Conservation (phyloP, 352 stramenopile genomes). For the Globisporangium ultimum region DNA sequence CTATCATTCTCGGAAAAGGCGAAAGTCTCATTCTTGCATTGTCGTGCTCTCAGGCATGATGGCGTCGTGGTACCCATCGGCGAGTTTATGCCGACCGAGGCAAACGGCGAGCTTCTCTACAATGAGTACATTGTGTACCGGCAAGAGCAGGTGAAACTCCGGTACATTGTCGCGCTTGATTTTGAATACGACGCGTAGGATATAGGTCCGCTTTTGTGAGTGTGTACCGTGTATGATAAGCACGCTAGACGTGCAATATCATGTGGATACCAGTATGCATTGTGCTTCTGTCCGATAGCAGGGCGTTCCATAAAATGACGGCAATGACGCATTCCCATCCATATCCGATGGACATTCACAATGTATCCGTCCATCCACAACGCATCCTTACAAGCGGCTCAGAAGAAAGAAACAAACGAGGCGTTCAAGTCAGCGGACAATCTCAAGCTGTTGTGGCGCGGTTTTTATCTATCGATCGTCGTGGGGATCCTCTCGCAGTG, state of each 20-base stretch:
- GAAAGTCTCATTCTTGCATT: background rate
- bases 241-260: too few relatives aligned
- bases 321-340: too few relatives aligned
- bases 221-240: too few relatives aligned
- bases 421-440: too few relatives aligned
- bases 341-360: too few relatives aligned
- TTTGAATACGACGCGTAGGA: slow-evolving; percentile 18
- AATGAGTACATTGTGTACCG: slow-evolving; percentile 82
- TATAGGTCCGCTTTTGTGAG: too few relatives aligned
- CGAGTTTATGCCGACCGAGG: slow-evolving; percentile 51
- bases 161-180: slow-evolving; percentile 55
- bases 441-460: slow-evolving; percentile 66
- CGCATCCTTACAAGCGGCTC: too few relatives aligned
- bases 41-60: slow-evolving; percentile 23
- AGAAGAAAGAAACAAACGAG: too few relatives aligned
- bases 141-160: slow-evolving; percentile 60
- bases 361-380: too few relatives aligned
- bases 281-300: too few relatives aligned
- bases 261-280: too few relatives aligned
- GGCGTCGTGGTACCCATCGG: slow-evolving; percentile 56
- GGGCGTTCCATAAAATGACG: too few relatives aligned
- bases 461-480: slow-evolving; percentile 67
- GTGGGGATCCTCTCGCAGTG: slow-evolving; percentile 82
- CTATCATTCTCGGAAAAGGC: background rate
- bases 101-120: slow-evolving; percentile 47